These are phyloP conservation scores for Aspergillus texensis DNA, from an alignment of 2,329 filamentous ascomycete species.

Conservation along the genomic window DNA sequence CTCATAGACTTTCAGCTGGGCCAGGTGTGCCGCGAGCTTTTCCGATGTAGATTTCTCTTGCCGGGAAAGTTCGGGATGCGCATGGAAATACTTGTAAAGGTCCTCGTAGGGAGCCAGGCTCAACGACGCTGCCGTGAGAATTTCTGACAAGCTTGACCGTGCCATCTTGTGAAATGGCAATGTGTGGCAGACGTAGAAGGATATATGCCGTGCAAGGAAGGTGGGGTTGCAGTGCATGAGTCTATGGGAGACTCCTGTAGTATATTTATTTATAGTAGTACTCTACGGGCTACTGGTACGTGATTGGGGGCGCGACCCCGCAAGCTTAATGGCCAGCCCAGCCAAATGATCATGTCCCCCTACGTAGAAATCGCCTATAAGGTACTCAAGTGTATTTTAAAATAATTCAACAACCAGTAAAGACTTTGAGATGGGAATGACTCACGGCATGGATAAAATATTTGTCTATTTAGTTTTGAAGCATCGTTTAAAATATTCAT, in stretches of 20 bases:
- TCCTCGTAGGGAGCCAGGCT: slow-evolving; percentile 53
- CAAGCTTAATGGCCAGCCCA: too few species aligned
- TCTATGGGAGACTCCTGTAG: background rate
- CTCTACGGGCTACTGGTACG: too few species aligned
- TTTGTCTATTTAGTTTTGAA: too few species aligned
- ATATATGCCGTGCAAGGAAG: background rate
- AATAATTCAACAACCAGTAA: too few species aligned
- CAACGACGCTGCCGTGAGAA: slow-evolving; percentile 21
- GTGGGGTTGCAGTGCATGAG: background rate
- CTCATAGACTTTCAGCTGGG: slow-evolving; percentile 34
- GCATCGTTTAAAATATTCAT: too few species aligned
- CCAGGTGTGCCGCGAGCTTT: slow-evolving; percentile 49
- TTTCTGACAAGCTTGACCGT: slow-evolving; percentile 22
- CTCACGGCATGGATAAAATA: too few species aligned
- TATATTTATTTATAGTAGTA: too few species aligned
- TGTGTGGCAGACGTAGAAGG: background rate
- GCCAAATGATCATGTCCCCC: too few species aligned
- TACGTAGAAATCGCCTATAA: too few species aligned
- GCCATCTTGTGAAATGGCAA: slow-evolving; percentile 28
- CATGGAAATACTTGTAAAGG: slow-evolving; percentile 62
- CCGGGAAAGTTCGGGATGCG: slow-evolving; percentile 61
- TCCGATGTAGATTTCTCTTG: slow-evolving; percentile 58
- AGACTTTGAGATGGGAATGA: too few species aligned
- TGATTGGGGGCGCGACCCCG: too few species aligned
- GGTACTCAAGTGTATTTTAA: too few species aligned